Conservation (phyloP, 179 eudicot species). For the Drosera spatulata region DNA sequence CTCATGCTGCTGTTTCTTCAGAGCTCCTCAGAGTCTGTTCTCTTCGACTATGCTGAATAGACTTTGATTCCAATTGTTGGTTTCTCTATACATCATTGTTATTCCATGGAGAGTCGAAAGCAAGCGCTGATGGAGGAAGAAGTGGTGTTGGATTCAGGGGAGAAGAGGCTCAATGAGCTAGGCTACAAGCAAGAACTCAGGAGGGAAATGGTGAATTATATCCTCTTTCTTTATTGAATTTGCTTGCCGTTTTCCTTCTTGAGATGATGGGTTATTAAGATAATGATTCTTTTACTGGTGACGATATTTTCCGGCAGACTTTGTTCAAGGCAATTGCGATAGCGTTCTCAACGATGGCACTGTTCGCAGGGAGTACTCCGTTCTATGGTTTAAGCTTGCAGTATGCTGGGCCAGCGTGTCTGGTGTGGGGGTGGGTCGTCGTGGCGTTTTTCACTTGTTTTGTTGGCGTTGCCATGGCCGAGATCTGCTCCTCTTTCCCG, state of each 20-base stretch:
- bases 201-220: conserved; percentile 46
- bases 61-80: no score
- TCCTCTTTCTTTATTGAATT: not conserved
- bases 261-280: not conserved
- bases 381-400: conserved; percentile 51
- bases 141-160: conserved; percentile 49
- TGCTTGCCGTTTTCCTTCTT: not conserved
- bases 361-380: conserved; percentile 61
- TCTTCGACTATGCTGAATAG: no score
- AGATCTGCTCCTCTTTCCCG: conserved; percentile 6
- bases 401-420: conserved; percentile 59
- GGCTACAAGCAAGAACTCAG: conserved; percentile 72
- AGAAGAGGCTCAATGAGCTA: conserved; percentile 55
- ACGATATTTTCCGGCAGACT: conserved; percentile 20
- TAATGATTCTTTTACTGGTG: not conserved
- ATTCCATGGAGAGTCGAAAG: no score
- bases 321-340: conserved; percentile 57
- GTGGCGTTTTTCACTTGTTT: conserved; percentile 54
- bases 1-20: no score
- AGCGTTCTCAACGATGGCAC: conserved; percentile 59
- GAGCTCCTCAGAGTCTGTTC: no score
- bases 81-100: no score
- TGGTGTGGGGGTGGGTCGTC: conserved; percentile 65
- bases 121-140: not conserved
- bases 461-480: conserved; percentile 54